Conservation (phyloP, 805 yeast species). For the Saccharomycopsis oosterbeekiorum region DNA sequence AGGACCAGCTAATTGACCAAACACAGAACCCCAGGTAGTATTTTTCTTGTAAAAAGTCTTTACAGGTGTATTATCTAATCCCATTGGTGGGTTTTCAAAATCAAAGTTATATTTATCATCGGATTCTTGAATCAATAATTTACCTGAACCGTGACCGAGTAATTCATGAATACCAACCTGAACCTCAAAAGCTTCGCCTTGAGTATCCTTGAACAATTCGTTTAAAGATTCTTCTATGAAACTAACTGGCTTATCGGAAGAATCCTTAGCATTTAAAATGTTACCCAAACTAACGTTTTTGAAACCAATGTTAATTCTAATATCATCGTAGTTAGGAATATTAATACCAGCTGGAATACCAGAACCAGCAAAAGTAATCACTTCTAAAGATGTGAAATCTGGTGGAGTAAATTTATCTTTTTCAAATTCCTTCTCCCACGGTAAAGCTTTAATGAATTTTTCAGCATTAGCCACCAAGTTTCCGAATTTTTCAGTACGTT, state of each 20-base stretch:
- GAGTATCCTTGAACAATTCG: constrained; percentile 55
- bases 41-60: constrained; percentile 65
- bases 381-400: constrained; percentile 85
- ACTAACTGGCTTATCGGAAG: constrained; percentile 56
- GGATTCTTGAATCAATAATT: constrained; percentile 50
- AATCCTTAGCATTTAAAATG: constrained; percentile 65
- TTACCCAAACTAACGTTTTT: constrained; percentile 87
- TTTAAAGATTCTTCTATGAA: constrained; percentile 48
- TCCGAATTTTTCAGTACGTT: constrained; percentile 72
- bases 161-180: constrained; percentile 92
- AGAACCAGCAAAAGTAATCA: constrained; percentile 78
- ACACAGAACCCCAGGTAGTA: constrained; percentile 85
- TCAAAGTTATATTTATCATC: constrained; percentile 69
- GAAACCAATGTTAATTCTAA: constrained; percentile 73
- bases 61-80: constrained; percentile 51
- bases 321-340: constrained; percentile 88
- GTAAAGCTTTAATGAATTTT: constrained; percentile 52
- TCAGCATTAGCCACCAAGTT: constrained; percentile 59
- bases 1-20: constrained; percentile 64
- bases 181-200: constrained; percentile 79
- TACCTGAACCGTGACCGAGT: constrained; percentile 88
- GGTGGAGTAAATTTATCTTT: constrained; percentile 86
- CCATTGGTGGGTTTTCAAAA: constrained; percentile 47
- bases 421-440: constrained; percentile 71
- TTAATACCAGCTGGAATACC: constrained; percentile 93